These are phyloP conservation scores for Solanum medicagineum DNA, from an alignment of 257 asterid genomes.

Conservation along the genomic window DNA sequence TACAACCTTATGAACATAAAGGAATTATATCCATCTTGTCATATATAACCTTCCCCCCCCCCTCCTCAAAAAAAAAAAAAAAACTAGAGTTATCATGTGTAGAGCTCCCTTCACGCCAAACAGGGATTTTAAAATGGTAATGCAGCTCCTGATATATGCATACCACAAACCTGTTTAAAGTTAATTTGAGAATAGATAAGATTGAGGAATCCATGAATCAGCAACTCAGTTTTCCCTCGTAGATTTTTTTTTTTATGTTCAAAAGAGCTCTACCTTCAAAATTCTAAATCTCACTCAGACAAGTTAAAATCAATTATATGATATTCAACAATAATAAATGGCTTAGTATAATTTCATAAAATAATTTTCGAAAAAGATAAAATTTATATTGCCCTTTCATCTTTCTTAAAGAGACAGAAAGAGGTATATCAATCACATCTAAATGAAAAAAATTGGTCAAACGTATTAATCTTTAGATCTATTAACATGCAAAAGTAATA, in stretches of 20 bases:
- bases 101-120: slow-evolving; percentile 97
- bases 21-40: neutral
- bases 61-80: neutral
- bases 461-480: neutral
- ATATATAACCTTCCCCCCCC: neutral
- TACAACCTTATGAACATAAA: neutral
- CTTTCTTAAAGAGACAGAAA: too few species aligned
- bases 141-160: slow-evolving; percentile 69
- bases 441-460: too few species aligned
- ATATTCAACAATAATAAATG: too few species aligned
- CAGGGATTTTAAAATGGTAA: slow-evolving; percentile 34
- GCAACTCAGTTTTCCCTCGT: slow-evolving; percentile 53
- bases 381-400: too few species aligned
- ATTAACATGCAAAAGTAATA: neutral
- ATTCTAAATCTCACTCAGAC: slow-evolving; percentile 4
- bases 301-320: neutral
- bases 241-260: slow-evolving; percentile 22
- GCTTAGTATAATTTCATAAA: too few species aligned
- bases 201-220: slow-evolving; percentile 67
- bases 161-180: slow-evolving; percentile 44
- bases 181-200: slow-evolving; percentile 16
- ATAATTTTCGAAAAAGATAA: too few species aligned
- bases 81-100: slow-evolving; percentile 7
- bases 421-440: neutral
- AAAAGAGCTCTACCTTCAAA: slow-evolving; percentile 58